A percentile compares a stretch with the other conserved stretches of the same genome.
These are phyloP conservation scores for Penicillium pulvis DNA, from an alignment of 495 filamentous ascomycete genomes.

Conservation along the genomic window DNA sequence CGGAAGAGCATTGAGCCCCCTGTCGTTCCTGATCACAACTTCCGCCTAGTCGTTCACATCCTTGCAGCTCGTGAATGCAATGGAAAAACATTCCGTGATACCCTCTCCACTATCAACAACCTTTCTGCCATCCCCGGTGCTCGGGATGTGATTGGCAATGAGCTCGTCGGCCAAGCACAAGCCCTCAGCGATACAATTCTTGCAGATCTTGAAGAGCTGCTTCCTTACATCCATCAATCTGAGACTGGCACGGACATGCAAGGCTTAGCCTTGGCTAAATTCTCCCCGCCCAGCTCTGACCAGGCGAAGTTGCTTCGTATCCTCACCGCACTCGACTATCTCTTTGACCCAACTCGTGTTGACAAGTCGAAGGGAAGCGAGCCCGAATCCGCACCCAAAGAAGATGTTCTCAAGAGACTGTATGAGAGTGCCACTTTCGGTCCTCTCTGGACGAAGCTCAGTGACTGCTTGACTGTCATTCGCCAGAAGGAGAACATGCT, in stretches of 20 bases:
- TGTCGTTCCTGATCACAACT: slow-evolving; percentile 83
- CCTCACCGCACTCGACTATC: slow-evolving; percentile 92
- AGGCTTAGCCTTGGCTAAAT: slow-evolving; percentile 89
- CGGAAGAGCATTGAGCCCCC: slow-evolving; percentile 78
- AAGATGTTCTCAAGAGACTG: slow-evolving; percentile 80
- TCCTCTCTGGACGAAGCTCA: slow-evolving; percentile 89
- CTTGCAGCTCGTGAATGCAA: slow-evolving; percentile 94
- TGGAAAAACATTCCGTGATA: slow-evolving; percentile 95
- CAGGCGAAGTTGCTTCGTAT: slow-evolving; percentile 93
- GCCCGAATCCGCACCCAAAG: slow-evolving; percentile 56
- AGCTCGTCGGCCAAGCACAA: slow-evolving; percentile 85
- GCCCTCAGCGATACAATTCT: slow-evolving; percentile 81
- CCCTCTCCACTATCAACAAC: slow-evolving; percentile 95
- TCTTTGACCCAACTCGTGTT: slow-evolving; percentile 76
- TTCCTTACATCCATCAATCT: slow-evolving; percentile 83
- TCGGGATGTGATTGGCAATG: slow-evolving; percentile 85
- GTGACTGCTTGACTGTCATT: slow-evolving; percentile 85
- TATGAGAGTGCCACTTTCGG: slow-evolving; percentile 91
- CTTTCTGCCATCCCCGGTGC: slow-evolving; percentile 90
- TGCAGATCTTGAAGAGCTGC: slow-evolving; percentile 80
- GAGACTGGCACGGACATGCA: slow-evolving; percentile 91
- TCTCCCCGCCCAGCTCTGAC: slow-evolving; percentile 92
- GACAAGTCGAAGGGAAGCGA: slow-evolving; percentile 58
- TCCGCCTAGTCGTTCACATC: slow-evolving; percentile 92
- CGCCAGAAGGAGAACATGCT: slow-evolving; percentile 91